These are phyloP conservation scores for Myxozyma neotropica DNA, from an alignment of 805 yeast species.

Conservation along the genomic window DNA sequence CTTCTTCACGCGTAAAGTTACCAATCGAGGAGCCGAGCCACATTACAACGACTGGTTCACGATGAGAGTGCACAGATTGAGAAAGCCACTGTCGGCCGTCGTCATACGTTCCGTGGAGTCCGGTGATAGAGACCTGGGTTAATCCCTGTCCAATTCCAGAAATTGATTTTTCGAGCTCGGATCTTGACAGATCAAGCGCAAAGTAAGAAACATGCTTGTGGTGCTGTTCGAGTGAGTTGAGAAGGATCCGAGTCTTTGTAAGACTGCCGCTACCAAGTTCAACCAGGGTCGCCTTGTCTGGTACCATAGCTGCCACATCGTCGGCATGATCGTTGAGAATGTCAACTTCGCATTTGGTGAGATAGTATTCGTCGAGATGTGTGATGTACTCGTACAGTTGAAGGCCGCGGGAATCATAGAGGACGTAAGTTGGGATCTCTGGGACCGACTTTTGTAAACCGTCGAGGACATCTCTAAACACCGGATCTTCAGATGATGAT, in stretches of 20 bases:
- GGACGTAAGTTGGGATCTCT: slow-evolving; percentile 27
- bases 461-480: not conserved
- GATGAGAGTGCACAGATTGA: not conserved
- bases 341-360: slow-evolving; percentile 24
- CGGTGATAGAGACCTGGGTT: slow-evolving; percentile 20
- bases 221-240: slow-evolving; percentile 26
- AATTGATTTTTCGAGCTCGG: slow-evolving; percentile 29
- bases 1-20: slow-evolving; percentile 29
- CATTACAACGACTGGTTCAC: slow-evolving; percentile 18
- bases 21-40: slow-evolving; percentile 37
- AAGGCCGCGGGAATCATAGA: slow-evolving; percentile 35
- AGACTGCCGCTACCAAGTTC: slow-evolving; percentile 36
- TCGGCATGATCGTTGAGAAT: slow-evolving; percentile 19
- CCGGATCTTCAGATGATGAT: not conserved
- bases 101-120: slow-evolving; percentile 34
- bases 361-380: slow-evolving; percentile 26
- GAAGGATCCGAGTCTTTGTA: slow-evolving; percentile 29
- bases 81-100: slow-evolving; percentile 32
- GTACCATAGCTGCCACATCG: slow-evolving; percentile 27
- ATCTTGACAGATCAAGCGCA: slow-evolving; percentile 31
- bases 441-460: not conserved
- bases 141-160: slow-evolving; percentile 1
- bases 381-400: slow-evolving; percentile 35
- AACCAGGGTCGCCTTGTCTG: slow-evolving; percentile 18
- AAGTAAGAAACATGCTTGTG: slow-evolving; percentile 24